Percentiles rank a stretch among this genome's conserved stretches.
Conservation (phyloP, 768 basidiomycete species). For the Lentinus brumalis region DNA sequence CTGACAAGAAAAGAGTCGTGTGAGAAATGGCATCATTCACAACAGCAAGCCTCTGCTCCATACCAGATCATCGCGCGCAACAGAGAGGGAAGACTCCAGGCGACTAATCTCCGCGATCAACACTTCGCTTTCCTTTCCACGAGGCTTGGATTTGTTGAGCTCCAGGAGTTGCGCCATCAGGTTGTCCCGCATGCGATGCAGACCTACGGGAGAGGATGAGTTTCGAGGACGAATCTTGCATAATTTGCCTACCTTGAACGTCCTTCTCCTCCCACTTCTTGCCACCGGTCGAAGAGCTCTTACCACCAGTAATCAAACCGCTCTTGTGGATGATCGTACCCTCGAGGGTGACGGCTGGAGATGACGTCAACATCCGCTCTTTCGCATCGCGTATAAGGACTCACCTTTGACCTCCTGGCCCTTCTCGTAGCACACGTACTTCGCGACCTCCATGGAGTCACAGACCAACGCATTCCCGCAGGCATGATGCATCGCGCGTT, state of each 20-base stretch:
- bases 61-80: constrained; percentile 85
- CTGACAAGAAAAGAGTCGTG: constrained; percentile 40
- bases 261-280: constrained; percentile 97
- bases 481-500: constrained; percentile 94
- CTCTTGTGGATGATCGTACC: constrained; percentile 98
- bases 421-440: constrained; percentile 90
- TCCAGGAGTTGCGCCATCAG: constrained; percentile 79
- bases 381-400: constrained; percentile 14
- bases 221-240: background rate
- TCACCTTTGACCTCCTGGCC: constrained; percentile 95
- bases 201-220: constrained; percentile 33
- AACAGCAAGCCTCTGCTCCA: constrained; percentile 25
- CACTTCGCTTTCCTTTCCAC: constrained; percentile 81
- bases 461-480: constrained; percentile 96
- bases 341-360: constrained; percentile 88
- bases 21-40: background rate
- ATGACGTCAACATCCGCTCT: background rate
- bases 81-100: constrained; percentile 72
- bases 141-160: constrained; percentile 80
- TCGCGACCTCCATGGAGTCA: constrained; percentile 92
- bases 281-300: constrained; percentile 69
- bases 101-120: constrained; percentile 76
- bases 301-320: constrained; percentile 95
- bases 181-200: constrained; percentile 66
- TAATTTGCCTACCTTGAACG: constrained; percentile 63